These are phyloP conservation scores for Polytolypa hystricis DNA, from an alignment of 2,329 filamentous ascomycete species.

Conservation along the genomic window DNA sequence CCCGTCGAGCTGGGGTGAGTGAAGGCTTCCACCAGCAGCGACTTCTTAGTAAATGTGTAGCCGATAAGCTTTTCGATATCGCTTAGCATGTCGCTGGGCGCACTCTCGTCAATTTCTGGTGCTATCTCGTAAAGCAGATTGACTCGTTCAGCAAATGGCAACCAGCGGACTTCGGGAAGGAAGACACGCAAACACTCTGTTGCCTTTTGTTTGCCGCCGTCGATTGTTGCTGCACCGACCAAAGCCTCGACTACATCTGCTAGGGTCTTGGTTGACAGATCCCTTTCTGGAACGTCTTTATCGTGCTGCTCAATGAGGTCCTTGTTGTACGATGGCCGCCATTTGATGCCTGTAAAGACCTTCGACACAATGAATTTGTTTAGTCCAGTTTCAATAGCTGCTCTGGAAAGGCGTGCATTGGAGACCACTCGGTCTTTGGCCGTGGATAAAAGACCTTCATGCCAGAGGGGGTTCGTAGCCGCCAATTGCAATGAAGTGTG, in stretches of 20 bases:
- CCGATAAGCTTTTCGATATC: constrained; percentile 56
- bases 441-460: constrained; percentile 62
- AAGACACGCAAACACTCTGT: constrained; percentile 55
- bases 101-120: constrained; percentile 25
- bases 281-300: constrained; percentile 16
- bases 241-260: constrained; percentile 83
- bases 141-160: constrained; percentile 32
- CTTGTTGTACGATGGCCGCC: constrained; percentile 54
- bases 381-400: constrained; percentile 52
- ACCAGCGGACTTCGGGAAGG: constrained; percentile 49
- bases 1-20: constrained; percentile 59
- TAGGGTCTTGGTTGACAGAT: constrained; percentile 63
- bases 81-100: constrained; percentile 25
- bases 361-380: constrained; percentile 62
- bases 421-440: constrained; percentile 61
- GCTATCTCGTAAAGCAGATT: constrained; percentile 35
- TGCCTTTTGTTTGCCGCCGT: constrained; percentile 56
- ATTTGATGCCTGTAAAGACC: constrained; percentile 57
- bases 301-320: constrained; percentile 26
- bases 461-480: constrained; percentile 51
- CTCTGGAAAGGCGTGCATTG: constrained; percentile 60
- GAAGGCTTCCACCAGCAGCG: constrained; percentile 63
- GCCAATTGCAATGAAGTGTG: constrained; percentile 56
- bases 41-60: constrained; percentile 58
- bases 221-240: constrained; percentile 62